phyloP scores from a whole-genome alignment of 2,329 filamentous ascomycete genomes.

The Ceratocystis smalleyi region DNA sequence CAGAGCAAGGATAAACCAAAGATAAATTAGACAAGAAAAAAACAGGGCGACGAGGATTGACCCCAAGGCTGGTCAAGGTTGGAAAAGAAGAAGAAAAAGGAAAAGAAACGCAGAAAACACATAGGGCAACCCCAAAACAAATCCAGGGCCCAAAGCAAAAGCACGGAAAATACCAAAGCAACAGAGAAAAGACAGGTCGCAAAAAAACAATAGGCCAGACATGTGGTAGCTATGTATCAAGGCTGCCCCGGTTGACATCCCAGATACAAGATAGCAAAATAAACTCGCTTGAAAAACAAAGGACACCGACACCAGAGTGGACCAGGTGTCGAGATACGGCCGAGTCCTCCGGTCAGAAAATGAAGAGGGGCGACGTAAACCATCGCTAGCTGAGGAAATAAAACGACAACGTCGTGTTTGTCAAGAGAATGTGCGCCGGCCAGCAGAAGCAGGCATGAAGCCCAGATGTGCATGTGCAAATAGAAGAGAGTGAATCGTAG shows the following conservation, averaged over 20 bases:
- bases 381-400: background rate
- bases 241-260: background rate
- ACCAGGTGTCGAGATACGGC: background rate
- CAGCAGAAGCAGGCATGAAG: background rate
- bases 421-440: background rate
- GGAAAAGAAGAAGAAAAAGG: slow-evolving; percentile 20
- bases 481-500: background rate
- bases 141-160: slow-evolving; percentile 24
- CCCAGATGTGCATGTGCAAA: background rate
- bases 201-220: slow-evolving; percentile 15
- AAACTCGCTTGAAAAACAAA: slow-evolving; percentile 19
- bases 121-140: background rate
- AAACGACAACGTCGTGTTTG: slow-evolving; percentile 11
- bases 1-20: slow-evolving; percentile 30
- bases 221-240: slow-evolving; percentile 14
- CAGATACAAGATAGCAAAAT: slow-evolving; percentile 11
- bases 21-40: slow-evolving; percentile 21
- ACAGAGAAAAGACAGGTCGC: slow-evolving; percentile 18
- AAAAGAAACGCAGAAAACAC: slow-evolving; percentile 21
- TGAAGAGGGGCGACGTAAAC: background rate
- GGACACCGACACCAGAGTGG: slow-evolving; percentile 14
- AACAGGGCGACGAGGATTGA: slow-evolving; percentile 25
- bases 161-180: slow-evolving; percentile 24
- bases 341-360: background rate
- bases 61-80: slow-evolving; percentile 19